Base-by-base conservation (phyloP, 352 stramenopile species). In the Globisporangium perplexum region DNA sequence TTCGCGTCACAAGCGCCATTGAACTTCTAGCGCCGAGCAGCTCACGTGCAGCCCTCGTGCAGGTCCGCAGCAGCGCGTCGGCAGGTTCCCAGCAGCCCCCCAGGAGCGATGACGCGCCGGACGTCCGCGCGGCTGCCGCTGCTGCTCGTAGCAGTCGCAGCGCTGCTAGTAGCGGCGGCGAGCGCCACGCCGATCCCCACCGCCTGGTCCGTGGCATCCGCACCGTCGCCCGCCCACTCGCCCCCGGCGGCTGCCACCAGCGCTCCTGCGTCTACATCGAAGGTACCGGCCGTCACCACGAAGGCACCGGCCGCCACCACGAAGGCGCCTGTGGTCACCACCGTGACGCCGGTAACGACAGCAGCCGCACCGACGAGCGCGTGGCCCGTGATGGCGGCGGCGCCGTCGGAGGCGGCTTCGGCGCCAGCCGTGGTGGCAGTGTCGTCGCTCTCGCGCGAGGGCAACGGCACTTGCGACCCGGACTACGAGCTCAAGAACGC, bases 401-500 rank as follows among this genome's bases (percentile, higher is more conserved):
- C 35, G 17, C 15, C 35, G 0, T n/a, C 48, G 28, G 14, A n/a
- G 4, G 17, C 48, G 14, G 17, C 22, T 4, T 15, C 33, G 6
- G 22, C 20, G 20, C 8, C 46, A 1, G 38, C 36, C 7, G 31
- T 30, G 23, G 7, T 60, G 22, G 26, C 20, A 7, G 54, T 60
- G 7, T 60, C 54, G n/a, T 53, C 54, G 17, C 54, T 60, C 17
- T 55, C 56, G 3, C 35, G 31, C 26, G 26, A 49, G 17, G 11
- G 31, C 30, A 35, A 30, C 20, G 55, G 26, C n/a, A 46, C 56
- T 4, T 90, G 79, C 49, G 79, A 87, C 50, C 65, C 70, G n/a
- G 63, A 72, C 50, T 90, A 87, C 56, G 74, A 83, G 47, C 55
- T 53, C 3, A 68, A 65, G 56, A 85, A 90, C 50, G 60, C 73